Evolutionary conservation across 1,284 basidiomycete species (phyloP).

Genomic region (Macrocystidia cucumis): DNA sequence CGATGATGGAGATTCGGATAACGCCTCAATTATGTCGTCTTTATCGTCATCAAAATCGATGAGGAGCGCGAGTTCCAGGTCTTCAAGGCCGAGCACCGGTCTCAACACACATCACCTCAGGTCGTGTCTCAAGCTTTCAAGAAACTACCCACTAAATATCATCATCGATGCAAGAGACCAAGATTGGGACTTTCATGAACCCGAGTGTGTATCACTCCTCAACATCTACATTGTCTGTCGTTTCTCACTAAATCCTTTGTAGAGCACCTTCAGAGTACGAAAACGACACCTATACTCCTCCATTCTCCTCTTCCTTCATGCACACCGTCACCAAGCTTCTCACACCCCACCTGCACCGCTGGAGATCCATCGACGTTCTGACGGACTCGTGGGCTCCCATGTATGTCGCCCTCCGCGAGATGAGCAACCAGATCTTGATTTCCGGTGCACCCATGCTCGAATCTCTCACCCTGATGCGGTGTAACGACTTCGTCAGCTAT

Average conservation of each 20-base stretch:
- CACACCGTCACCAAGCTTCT: slow-evolving; percentile 30
- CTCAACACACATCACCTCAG: slow-evolving; percentile 26
- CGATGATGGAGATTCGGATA: slow-evolving; percentile 13
- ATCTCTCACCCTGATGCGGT: slow-evolving; percentile 44
- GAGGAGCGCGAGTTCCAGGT: too few species aligned
- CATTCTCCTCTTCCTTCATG: slow-evolving; percentile 36
- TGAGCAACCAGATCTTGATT: slow-evolving; percentile 26
- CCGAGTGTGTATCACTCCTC: slow-evolving; percentile 27
- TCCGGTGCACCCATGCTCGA: slow-evolving; percentile 36
- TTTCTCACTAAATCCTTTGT: slow-evolving; percentile 1
- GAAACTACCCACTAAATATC: slow-evolving; percentile 40
- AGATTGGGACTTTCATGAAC: slow-evolving; percentile 42
- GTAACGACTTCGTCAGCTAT: slow-evolving; percentile 45
- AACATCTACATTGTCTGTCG: slow-evolving; percentile 10
- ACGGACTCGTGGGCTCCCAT: slow-evolving; percentile 47
- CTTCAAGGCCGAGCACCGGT: slow-evolving; percentile 8
- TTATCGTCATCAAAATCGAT: too few species aligned
- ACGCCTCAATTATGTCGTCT: too few species aligned
- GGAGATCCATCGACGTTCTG: slow-evolving; percentile 41
- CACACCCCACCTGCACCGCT: slow-evolving; percentile 37
- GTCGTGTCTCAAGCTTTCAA: slow-evolving; percentile 32
- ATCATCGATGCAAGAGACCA: slow-evolving; percentile 46
- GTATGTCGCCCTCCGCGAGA: slow-evolving; percentile 33
- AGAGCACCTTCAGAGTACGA: slow-evolving; percentile 17
- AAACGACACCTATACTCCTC: slow-evolving; percentile 22